phyloP scores from a whole-genome alignment of 2,329 filamentous ascomycete species.

The Paecilomyces dactylethromorphus region DNA sequence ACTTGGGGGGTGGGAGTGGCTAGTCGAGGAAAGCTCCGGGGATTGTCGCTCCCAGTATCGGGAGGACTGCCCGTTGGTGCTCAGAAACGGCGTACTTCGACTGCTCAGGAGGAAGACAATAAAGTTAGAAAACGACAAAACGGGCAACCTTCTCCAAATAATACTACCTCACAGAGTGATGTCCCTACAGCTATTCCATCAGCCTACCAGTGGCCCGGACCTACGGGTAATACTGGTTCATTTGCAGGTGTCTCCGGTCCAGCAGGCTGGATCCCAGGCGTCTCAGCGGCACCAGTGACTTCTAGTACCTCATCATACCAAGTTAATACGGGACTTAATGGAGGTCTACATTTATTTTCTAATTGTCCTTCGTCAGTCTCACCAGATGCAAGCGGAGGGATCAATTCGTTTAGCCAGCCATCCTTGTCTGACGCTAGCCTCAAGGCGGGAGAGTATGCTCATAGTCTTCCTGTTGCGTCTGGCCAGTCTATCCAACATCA shows the following conservation, averaged over 20 bases:
- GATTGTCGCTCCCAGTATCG: slow-evolving; percentile 66
- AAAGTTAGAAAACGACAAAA: neutral
- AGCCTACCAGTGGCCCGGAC: neutral
- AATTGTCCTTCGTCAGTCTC: neutral
- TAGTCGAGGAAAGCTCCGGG: slow-evolving; percentile 88
- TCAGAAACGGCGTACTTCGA: slow-evolving; percentile 5
- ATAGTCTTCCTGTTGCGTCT: neutral
- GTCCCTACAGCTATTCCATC: neutral
- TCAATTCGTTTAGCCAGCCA: neutral
- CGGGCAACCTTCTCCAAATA: neutral
- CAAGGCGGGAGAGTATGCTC: neutral
- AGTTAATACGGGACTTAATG: neutral
- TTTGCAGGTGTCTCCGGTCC: neutral
- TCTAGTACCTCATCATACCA: neutral
- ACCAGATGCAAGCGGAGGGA: neutral
- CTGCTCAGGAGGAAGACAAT: neutral
- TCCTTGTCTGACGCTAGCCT: neutral
- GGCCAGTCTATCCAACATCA: neutral
- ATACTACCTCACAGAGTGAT: neutral
- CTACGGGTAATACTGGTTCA: neutral
- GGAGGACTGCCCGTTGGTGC: slow-evolving; percentile 34
- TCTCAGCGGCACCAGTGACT: neutral
- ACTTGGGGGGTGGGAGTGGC: slow-evolving; percentile 96
- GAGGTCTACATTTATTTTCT: neutral
- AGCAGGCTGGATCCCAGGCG: neutral